A percentile compares a stretch with the other conserved stretches of the same genome.
Conservation (phyloP, 73 alveolate genomes). For the Paramecium primaurelia region DNA sequence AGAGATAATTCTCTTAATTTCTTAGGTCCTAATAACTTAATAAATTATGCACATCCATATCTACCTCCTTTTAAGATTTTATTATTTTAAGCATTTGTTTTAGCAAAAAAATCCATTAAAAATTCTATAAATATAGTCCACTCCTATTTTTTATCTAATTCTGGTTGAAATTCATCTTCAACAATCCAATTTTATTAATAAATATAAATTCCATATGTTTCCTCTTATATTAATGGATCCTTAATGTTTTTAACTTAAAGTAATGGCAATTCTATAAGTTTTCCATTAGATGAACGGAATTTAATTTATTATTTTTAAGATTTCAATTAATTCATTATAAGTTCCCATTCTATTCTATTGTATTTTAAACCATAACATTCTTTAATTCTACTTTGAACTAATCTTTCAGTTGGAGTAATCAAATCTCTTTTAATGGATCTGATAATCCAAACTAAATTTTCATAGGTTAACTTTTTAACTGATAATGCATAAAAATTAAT, state of each 20-base stretch:
- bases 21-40: constrained; percentile 53
- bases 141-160: constrained; percentile 43
- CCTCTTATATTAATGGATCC: constrained; percentile 58
- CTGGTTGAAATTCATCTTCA: constrained; percentile 45
- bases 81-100: neutral
- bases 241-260: neutral
- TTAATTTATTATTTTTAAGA: constrained; percentile 29
- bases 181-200: constrained; percentile 41
- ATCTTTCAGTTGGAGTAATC: constrained; percentile 79
- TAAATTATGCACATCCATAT: constrained; percentile 57
- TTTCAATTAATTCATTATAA: constrained; percentile 55
- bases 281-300: constrained; percentile 33
- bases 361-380: constrained; percentile 78
- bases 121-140: constrained; percentile 51
- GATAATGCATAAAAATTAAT: neutral
- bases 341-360: constrained; percentile 74
- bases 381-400: constrained; percentile 72
- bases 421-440: constrained; percentile 66
- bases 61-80: constrained; percentile 55
- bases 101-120: constrained; percentile 7
- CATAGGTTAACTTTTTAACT: constrained; percentile 61
- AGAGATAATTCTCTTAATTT: constrained; percentile 35
- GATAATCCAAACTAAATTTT: constrained; percentile 78
- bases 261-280: constrained; percentile 44
- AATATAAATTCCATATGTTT: constrained; percentile 50